Evolutionary conservation across 2,329 filamentous ascomycete species (phyloP), one percentile per base, ranked within the genome.

Genomic region (Ophidiomyces ophidiicola): DNA sequence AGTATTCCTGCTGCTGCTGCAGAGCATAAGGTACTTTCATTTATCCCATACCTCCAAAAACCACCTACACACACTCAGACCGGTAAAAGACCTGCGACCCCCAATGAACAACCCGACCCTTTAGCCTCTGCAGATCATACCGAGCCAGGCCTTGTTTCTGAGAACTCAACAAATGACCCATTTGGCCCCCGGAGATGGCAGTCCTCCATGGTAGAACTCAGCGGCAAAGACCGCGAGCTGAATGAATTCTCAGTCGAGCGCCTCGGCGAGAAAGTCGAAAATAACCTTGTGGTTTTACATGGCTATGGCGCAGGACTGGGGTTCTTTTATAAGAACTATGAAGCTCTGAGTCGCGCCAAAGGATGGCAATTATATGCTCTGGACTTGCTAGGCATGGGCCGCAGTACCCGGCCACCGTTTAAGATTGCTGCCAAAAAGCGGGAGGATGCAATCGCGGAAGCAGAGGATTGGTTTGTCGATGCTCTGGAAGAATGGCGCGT

Each of bases 321-420:
- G 15, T 96, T 98, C 63, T 98, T 93, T 69, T 98, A 94, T 70
- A 88, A 90, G 64, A 98, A 98, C 58, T 94, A 93, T 44, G 90
- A 98, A 60, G 77, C 80, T 4, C 64, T 98, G 23, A 87, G 80
- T 32, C 77, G 87, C 12, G 65, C 77, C 1, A 68, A 72, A 19
- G 86, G 87, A 19, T 92, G 90, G 78, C 87, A 84, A 53, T 64
- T 98, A 12, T 96, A 90, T 56, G 85, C 88, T 1, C 67, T 98
- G n/a, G 88, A 98, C 54, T 76, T 96, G 71, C 70, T 94, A 11
- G 88, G 88, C 43, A 94, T 94, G 83, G 88, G 88, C 43, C 80
- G 92, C 53, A 92, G 83, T 42, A 80, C 76, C 18, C 72, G 88
- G 4, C 88, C 90, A 1, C 63, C 76, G 0, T 98, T 98, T 67